Evolutionary conservation across 495 filamentous ascomycete genomes (phyloP), one percentile per base, ranked within the genome.

Genomic region (Penicillium chermesinum): DNA sequence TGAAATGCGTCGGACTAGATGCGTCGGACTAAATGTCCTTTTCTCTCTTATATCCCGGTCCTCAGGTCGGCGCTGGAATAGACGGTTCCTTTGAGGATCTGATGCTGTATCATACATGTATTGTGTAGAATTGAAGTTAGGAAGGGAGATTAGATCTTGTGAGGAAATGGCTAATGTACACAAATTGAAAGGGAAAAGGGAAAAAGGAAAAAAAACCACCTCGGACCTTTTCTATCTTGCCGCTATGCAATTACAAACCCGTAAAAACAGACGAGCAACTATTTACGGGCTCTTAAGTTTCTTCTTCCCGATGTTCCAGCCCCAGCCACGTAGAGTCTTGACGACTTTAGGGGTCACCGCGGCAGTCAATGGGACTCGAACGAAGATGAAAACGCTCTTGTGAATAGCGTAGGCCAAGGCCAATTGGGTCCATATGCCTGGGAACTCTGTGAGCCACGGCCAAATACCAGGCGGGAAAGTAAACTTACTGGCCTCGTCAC

Each of bases 311-410:
- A 88, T 83, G 58, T 86, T 68, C 78, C 79, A 87, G 2, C 93
- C 93, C 89, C 91, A 95, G 4, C 80, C 74, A 45, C 93, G 71
- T 3, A 98, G 72, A 13, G 81, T 77, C 67, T 89, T 90, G 49
- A 96, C 93, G 9, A 97, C 84, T 63, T 93, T 95, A 2, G 94
- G 93, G 6, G 87, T 89, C 12, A 96, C 77, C 1, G 89, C 91
- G 10, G 86, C 91, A 2, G 93, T 90, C 52, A 96, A 62, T 2
- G 93, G 93, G 2, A 98, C 86, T 7, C 93, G 79, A 44, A 97
- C 68, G 65, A 99, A 96, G 43, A 99, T 96, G 66, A 98, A 91
- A 66, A 98, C 90, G 52, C 86, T 93, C 69, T 99, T 99, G 74
- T 99, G 93, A 42, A 99, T 85, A 0, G 91, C 93, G 57, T 99